These are phyloP conservation scores for Microstegium vimineum DNA, from an alignment of 176 grass and related monocot species.

Conservation along the genomic window DNA sequence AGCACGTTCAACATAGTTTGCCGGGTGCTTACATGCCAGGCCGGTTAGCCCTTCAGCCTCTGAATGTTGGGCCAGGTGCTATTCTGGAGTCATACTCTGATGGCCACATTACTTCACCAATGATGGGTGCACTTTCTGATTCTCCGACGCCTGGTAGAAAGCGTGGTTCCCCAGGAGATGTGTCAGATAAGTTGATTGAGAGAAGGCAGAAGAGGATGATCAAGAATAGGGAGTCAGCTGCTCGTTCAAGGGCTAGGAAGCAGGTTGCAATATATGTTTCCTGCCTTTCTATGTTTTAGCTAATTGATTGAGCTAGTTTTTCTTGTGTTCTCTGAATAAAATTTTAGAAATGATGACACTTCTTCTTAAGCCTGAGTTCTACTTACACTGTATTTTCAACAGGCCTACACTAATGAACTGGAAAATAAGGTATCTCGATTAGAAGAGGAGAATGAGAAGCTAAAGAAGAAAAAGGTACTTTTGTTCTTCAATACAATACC, in stretches of 20 bases:
- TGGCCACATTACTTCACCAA: conserved; percentile 39
- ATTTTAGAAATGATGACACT: not conserved
- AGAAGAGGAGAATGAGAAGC: conserved; percentile 78
- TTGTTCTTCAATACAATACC: conserved; percentile 15
- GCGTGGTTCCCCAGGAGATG: conserved; percentile 44
- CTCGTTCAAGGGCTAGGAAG: conserved; percentile 97
- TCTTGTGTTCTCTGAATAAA: conserved; percentile 7
- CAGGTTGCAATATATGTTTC: conserved; percentile 52
- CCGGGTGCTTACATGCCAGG: conserved; percentile 30
- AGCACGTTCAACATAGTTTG: conserved; percentile 26
- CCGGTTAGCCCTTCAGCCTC: conserved; percentile 32
- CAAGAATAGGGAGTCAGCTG: conserved; percentile 96
- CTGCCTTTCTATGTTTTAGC: not conserved
- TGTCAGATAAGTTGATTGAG: conserved; percentile 63
- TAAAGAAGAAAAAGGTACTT: conserved; percentile 89
- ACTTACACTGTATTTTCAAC: conserved; percentile 34
- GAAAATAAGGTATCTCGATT: conserved; percentile 95
- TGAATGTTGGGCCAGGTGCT: conserved; percentile 37
- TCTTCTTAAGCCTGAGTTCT: conserved; percentile 5
- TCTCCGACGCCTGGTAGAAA: conserved; percentile 58
- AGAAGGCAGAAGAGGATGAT: conserved; percentile 99
- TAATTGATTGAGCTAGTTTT: conserved; percentile 11
- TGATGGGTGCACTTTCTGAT: conserved; percentile 47
- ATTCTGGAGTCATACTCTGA: conserved; percentile 46
- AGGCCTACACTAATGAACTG: conserved; percentile 99